Percentiles rank a stretch among this genome's conserved stretches.
Evolutionary conservation across 208 protist species (phyloP).

Genomic region (Crithidia mellificae): DNA sequence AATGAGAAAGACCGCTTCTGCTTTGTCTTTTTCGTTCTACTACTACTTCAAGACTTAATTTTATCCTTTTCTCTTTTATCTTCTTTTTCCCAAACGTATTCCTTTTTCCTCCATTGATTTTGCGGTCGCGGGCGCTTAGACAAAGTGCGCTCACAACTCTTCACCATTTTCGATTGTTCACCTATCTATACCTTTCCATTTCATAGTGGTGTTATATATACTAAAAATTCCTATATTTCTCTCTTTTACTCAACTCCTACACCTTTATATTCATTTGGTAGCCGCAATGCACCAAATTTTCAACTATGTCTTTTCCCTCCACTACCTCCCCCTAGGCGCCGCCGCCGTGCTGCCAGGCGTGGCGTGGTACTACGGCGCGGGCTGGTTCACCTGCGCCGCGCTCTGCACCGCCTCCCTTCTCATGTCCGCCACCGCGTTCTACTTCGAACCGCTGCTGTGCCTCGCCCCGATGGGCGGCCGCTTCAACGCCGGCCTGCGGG

Average conservation of each 20-base stretch:
- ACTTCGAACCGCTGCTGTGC: constrained; percentile 46
- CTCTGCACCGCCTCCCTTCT: constrained; percentile 19
- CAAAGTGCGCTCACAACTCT: no score
- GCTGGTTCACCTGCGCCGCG: constrained; percentile 14
- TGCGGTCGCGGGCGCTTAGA: no score
- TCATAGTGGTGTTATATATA: no score
- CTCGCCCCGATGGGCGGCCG: constrained; percentile 52
- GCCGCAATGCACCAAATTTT: constrained; percentile 4
- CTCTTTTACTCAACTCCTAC: not conserved
- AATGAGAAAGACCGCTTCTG: no score
- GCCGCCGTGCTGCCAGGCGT: constrained; percentile 8
- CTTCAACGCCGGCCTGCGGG: constrained; percentile 48
- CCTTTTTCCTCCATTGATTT: no score
- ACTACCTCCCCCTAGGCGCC: constrained; percentile 12
- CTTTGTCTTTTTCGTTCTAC: no score
- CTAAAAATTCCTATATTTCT: no score
- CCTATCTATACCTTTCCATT: no score
- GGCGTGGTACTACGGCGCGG: constrained; percentile 5
- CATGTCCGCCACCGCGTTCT: constrained; percentile 30
- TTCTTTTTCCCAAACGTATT: no score
- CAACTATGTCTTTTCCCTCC: constrained; percentile 32
- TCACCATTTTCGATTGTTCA: no score
- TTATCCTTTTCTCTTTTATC: no score
- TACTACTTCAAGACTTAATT: no score
- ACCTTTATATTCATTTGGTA: not conserved